Evolutionary conservation across 2,329 filamentous ascomycete species (phyloP).

Genomic region (Aspergillus calidoustus): DNA sequence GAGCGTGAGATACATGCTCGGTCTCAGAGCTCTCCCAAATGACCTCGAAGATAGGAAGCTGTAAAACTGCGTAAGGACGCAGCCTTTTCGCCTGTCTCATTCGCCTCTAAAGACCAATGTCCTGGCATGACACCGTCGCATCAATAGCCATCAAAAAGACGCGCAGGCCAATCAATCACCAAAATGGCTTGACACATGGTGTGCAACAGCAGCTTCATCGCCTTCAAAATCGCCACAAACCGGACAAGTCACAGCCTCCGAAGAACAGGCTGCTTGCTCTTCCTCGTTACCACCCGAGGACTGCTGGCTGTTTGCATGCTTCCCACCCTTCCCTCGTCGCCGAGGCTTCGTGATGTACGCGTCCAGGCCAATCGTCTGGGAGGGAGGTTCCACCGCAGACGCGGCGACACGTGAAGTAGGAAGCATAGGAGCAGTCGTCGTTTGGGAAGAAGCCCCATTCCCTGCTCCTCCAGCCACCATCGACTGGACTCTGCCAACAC

Average conservation of each 20-base stretch:
- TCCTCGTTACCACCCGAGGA: neutral
- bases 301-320: neutral
- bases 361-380: slow-evolving; percentile 18
- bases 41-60: too few relatives aligned
- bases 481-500: slow-evolving; percentile 73
- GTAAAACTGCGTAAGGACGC: too few relatives aligned
- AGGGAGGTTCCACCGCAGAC: slow-evolving; percentile 6
- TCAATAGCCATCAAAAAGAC: neutral
- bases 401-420: neutral
- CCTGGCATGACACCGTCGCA: too few relatives aligned
- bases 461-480: slow-evolving; percentile 4
- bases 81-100: too few relatives aligned
- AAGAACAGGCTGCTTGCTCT: neutral
- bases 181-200: slow-evolving; percentile 31
- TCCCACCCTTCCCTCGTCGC: slow-evolving; percentile 1
- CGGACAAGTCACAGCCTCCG: slow-evolving; percentile 21
- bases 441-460: neutral
- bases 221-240: slow-evolving; percentile 28
- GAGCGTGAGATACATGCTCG: too few relatives aligned
- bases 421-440: neutral
- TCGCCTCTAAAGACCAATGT: too few relatives aligned
- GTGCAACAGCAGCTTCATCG: slow-evolving; percentile 30
- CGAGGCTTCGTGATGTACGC: slow-evolving; percentile 21
- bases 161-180: neutral
- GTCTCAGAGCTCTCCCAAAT: too few relatives aligned